Evolutionary conservation across 768 basidiomycete genomes (phyloP).

Genomic region (Macrolepiota fuliginosa): DNA sequence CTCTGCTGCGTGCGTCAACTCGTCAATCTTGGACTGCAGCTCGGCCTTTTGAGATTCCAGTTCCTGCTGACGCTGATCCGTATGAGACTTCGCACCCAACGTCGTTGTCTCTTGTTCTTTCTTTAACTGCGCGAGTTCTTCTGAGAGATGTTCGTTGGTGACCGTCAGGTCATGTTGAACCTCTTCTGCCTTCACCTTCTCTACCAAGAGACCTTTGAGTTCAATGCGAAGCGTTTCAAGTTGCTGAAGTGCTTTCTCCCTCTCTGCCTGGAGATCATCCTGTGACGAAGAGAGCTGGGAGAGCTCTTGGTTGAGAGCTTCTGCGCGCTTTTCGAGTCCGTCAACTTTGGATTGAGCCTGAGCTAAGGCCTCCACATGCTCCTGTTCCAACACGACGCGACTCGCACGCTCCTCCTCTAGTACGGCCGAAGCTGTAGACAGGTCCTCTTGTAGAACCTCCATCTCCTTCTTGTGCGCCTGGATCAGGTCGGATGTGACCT

Average conservation of each 20-base stretch:
- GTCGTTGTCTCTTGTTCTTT: constrained; percentile 30
- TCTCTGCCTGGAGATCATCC: constrained; percentile 19
- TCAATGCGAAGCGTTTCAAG: neutral
- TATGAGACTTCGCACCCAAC: constrained; percentile 24
- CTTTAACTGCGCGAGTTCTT: constrained; percentile 20
- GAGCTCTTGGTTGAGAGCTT: constrained; percentile 15
- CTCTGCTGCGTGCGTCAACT: constrained; percentile 34
- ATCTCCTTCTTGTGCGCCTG: neutral
- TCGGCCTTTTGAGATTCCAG: constrained; percentile 33
- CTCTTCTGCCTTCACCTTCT: neutral
- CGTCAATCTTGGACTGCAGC: constrained; percentile 34
- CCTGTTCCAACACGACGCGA: constrained; percentile 14
- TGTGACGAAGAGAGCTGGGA: constrained; percentile 4
- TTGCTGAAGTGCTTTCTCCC: neutral
- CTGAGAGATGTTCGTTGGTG: constrained; percentile 11
- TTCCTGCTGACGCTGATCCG: constrained; percentile 18
- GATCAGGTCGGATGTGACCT: neutral
- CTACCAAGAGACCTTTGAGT: neutral
- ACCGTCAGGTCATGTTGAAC: neutral
- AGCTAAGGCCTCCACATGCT: constrained; percentile 17
- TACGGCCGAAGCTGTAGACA: neutral
- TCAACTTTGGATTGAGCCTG: constrained; percentile 17
- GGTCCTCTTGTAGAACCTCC: neutral
- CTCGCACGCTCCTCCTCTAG: constrained; percentile 1
- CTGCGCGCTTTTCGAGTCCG: constrained; percentile 15